Evolutionary conservation across 495 filamentous ascomycete genomes (phyloP), one percentile per base, ranked within the genome.

Genomic region (Daldinia vernicosa): DNA sequence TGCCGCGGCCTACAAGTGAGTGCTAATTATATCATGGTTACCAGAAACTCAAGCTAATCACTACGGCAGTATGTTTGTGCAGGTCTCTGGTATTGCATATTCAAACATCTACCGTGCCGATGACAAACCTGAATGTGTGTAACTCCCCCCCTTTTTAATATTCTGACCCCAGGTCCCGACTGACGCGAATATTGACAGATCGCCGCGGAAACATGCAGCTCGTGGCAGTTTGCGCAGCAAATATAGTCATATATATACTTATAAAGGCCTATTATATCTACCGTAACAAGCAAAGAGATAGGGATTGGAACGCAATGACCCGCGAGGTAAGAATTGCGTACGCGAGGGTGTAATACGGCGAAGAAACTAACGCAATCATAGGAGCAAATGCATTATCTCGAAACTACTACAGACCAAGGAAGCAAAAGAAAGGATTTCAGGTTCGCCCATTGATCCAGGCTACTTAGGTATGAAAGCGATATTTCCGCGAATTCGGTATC

Each of bases 101-200:
- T 86, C 85, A 35, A 91, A 92, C 67, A 88, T 91, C 39, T 92
- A 91, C 63, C 87, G 88, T 3, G 74, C 80, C 3, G 85, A 86
- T 43, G 87, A 89, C 66, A 79, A 78, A 61, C 87, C 71, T 4
- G 59, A 64, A 43, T 73, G 62, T 32, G 52, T 4, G 47, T 37
- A 56, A 51, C 0, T 9, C 19, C n/a, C 26, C 39, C 56, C 6
- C 32, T 12, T 39, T 30, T 7, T 5, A 26, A n/a, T 22, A 15
- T 19, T 22, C 27, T 14, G 9, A 30, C 12, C 9, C 8, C 1
- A 17, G 6, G 19, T 15, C 37, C 11, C 6, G 35, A n/a, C 62
- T 28, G 87, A 90, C 71, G 81, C 84, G 0, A 85, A 84, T 2
- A 84, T 3, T 1, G 84, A 88, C 8, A 78, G 88, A 89, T 63